Evolutionary conservation across 768 basidiomycete genomes (phyloP), one percentile per base, ranked within the genome.

Genomic region (Lentinula boryana): DNA sequence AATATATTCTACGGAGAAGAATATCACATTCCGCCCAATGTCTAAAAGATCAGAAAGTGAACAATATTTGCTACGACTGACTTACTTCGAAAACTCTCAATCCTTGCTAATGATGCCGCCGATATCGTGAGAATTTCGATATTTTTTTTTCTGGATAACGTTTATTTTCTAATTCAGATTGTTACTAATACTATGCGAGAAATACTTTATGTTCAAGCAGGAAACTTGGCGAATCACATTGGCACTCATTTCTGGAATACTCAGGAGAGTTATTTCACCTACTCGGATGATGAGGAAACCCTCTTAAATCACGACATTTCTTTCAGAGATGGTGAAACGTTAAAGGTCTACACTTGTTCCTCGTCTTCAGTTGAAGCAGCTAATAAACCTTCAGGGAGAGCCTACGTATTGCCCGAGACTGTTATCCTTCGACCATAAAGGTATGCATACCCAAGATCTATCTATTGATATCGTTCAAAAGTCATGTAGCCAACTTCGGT

Each of bases 191-290:
- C 15, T 60, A 91, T 91, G 89, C 84, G 80, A 67, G 90, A 93
- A 68, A 89, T 91, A 63, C 71, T 93, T 61, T 86, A 93, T 69
- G 75, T 93, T 55, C 90, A 92, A 71, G 88, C 88, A 0, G 89
- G 89, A 59, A 69, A 76, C 36, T 67, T 82, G 48, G 79, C 89
- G 18, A 91, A 92, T 67, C 84, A 85, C 67, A 71, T 80, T 18
- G 89, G 88, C 50, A 83, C 88, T 0, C 90, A 92, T 66, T 91
- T 89, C 65, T 93, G 89, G 89, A 91, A 91, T 67, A 81, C 87
- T 1, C 89, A 91, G 70, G 86, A 90, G 69, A 79, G 72, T 63
- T 91, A 91, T 69, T 80, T 87, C 64, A 75, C 77, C 0, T 80
- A 81, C 62, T 74, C 76, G 21, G 79, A 78, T 51, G 71, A 70